Evolutionary conservation across 139 green algal species (phyloP).

Genomic region (Coccomyxa sp.): DNA sequence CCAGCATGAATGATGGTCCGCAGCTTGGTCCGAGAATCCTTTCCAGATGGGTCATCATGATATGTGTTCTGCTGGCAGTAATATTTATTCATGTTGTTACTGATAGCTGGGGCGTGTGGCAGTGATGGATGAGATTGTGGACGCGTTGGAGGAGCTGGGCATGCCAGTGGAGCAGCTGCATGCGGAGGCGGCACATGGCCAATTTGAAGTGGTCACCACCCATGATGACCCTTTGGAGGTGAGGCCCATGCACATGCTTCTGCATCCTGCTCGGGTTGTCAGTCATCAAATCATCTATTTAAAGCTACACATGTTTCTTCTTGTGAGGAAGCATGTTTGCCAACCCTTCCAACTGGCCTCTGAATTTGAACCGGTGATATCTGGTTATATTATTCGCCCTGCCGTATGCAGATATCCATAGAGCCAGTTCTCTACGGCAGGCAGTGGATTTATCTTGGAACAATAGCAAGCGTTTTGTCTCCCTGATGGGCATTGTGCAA

Average conservation of each 20-base stretch:
- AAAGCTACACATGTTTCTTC: too few relatives aligned
- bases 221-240: slow-evolving; percentile 21
- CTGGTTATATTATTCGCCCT: too few relatives aligned
- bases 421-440: background rate
- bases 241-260: background rate
- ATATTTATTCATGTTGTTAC: background rate
- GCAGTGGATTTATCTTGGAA: background rate
- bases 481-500: background rate
- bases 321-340: too few relatives aligned
- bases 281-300: too few relatives aligned
- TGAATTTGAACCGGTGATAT: too few relatives aligned
- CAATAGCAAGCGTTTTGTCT: background rate
- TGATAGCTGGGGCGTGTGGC: background rate
- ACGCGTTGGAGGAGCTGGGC: slow-evolving; percentile 23
- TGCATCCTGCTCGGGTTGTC: too few relatives aligned
- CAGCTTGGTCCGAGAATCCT: background rate
- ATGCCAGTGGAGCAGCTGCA: slow-evolving; percentile 54
- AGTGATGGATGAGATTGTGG: slow-evolving; percentile 52
- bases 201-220: slow-evolving; percentile 51
- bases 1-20: background rate
- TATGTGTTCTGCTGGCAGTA: background rate
- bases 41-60: background rate
- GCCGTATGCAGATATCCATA: too few relatives aligned
- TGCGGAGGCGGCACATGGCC: slow-evolving; percentile 45
- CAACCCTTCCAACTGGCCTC: too few relatives aligned